Conservation (phyloP, 2,329 filamentous ascomycete genomes). For the Teratosphaeria epicoccoides region DNA sequence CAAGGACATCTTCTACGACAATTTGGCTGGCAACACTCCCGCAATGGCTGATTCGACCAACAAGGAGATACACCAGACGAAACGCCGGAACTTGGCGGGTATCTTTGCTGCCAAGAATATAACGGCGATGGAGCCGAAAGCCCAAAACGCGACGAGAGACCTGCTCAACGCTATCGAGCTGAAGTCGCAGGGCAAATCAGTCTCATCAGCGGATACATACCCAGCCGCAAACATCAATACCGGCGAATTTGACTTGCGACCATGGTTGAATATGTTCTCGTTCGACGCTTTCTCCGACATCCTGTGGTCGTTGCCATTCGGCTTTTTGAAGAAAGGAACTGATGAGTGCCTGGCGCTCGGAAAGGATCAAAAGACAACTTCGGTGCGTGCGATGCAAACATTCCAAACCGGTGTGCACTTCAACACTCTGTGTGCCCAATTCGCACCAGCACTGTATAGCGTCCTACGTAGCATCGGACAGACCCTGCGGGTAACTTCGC, state of each 20-base stretch:
- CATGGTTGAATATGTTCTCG: constrained; percentile 30
- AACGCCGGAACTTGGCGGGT: constrained; percentile 29
- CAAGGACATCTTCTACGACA: constrained; percentile 27
- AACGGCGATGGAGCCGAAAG: constrained; percentile 32
- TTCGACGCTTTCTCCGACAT: constrained; percentile 32
- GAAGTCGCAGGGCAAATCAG: neutral
- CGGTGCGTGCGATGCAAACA: constrained; percentile 29
- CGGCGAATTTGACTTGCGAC: constrained; percentile 21
- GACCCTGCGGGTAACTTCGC: neutral
- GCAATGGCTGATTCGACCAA: constrained; percentile 31
- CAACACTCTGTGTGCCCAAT: constrained; percentile 9
- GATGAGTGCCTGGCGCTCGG: constrained; percentile 20
- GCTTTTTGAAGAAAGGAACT: constrained; percentile 28
- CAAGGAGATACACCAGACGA: constrained; percentile 29
- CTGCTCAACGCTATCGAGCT: constrained; percentile 25
- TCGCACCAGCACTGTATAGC: constrained; percentile 28
- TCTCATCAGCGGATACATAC: neutral
- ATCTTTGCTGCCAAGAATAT: constrained; percentile 33
- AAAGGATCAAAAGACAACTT: constrained; percentile 36
- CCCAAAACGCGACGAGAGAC: constrained; percentile 27
- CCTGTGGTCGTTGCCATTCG: constrained; percentile 27
- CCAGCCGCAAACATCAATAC: neutral
- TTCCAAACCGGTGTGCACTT: constrained; percentile 38
- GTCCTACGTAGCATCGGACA: constrained; percentile 34
- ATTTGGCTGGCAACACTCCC: constrained; percentile 22